Conservation (phyloP, 1,284 basidiomycete genomes). For the Vanrija pseudolonga region DNA sequence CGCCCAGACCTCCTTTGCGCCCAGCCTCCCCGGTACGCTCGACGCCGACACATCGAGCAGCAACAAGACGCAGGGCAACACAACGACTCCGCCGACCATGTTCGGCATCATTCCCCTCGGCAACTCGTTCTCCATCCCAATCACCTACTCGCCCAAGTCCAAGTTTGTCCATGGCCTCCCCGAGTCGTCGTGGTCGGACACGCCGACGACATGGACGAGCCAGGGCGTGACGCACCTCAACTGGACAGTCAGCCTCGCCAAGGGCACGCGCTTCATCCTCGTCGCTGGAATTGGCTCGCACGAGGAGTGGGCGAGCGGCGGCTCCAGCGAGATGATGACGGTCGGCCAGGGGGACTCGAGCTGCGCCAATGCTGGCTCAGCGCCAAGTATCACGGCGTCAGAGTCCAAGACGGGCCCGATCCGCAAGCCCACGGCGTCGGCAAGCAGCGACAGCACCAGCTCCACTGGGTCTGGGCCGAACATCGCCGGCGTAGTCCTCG, state of each 20-base stretch:
- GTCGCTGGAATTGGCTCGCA: constrained; percentile 44
- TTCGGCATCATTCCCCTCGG: constrained; percentile 48
- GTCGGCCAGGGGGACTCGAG: constrained; percentile 40
- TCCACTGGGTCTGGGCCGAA: background rate
- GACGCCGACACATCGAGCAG: constrained; percentile 9
- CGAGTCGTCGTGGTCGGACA: constrained; percentile 24
- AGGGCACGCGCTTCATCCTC: constrained; percentile 46
- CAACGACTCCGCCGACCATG: constrained; percentile 42
- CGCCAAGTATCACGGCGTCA: constrained; percentile 31
- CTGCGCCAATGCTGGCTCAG: constrained; percentile 22
- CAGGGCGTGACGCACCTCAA: constrained; percentile 40
- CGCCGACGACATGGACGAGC: constrained; percentile 37
- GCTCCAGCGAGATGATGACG: constrained; percentile 39
- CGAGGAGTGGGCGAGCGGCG: constrained; percentile 45
- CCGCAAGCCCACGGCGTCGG: background rate
- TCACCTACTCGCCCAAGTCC: constrained; percentile 30
- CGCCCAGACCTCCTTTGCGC: background rate
- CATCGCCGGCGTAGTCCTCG: constrained; percentile 52
- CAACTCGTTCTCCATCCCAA: constrained; percentile 44
- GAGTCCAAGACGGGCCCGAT: constrained; percentile 1
- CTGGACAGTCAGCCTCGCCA: constrained; percentile 42
- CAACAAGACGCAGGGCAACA: constrained; percentile 31
- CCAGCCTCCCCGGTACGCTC: background rate
- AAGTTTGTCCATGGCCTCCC: constrained; percentile 33
- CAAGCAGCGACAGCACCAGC: background rate